A percentile compares a stretch with the other conserved stretches of the same genome.
Conservation (phyloP, 805 yeast genomes). For the Lachancea meyersii region DNA sequence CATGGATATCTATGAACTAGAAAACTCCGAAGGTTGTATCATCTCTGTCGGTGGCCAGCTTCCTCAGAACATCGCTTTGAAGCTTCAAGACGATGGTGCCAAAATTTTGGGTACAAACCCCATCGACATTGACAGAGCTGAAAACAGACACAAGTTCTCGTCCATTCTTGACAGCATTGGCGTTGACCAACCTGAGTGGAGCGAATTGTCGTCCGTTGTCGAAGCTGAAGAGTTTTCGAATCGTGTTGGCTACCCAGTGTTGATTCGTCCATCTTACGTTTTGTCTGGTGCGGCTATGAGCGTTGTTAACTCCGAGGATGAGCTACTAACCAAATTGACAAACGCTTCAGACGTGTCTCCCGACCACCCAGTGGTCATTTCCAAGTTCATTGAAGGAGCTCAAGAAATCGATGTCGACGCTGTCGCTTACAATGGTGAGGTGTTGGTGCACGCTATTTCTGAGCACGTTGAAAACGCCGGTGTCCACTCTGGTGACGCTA, state of each 20-base stretch:
- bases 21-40: slow-evolving; percentile 81
- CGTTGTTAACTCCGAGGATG: slow-evolving; percentile 72
- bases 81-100: slow-evolving; percentile 74
- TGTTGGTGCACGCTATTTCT: slow-evolving; percentile 89
- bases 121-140: slow-evolving; percentile 92
- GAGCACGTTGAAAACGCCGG: slow-evolving; percentile 99
- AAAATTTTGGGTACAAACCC: slow-evolving; percentile 92
- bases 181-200: slow-evolving; percentile 97
- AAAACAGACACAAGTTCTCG: slow-evolving; percentile 96
- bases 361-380: slow-evolving; percentile 95
- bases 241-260: slow-evolving; percentile 87
- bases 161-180: slow-evolving; percentile 86
- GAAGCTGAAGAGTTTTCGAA: slow-evolving; percentile 85
- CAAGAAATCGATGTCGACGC: slow-evolving; percentile 97
- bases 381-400: slow-evolving; percentile 93
- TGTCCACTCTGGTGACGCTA: slow-evolving; percentile 98
- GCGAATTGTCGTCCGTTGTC: slow-evolving; percentile 78
- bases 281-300: slow-evolving; percentile 99
- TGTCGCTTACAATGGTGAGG: slow-evolving; percentile 84
- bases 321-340: slow-evolving; percentile 73
- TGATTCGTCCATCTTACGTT: slow-evolving; percentile 96
- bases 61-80: slow-evolving; percentile 93
- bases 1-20: slow-evolving; percentile 93
- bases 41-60: slow-evolving; percentile 97
- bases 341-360: slow-evolving; percentile 89